Evolutionary conservation across 2,329 filamentous ascomycete genomes (phyloP).

Genomic region (Dryadomyces sulphureus): DNA sequence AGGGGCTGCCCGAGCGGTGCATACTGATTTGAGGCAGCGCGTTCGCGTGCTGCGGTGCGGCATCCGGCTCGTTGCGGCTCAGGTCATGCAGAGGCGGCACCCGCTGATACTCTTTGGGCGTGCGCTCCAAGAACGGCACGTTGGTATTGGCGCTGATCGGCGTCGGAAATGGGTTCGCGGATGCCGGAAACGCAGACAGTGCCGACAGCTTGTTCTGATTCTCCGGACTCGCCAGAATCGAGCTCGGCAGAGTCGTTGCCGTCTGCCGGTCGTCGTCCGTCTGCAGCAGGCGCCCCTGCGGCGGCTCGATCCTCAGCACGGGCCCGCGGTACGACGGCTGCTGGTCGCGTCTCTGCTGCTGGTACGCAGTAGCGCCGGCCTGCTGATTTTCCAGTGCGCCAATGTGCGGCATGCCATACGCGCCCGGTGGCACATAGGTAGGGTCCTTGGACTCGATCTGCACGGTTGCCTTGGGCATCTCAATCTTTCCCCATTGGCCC

Average conservation of each 20-base stretch:
- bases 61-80: slow-evolving; percentile 39
- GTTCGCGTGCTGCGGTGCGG: slow-evolving; percentile 29
- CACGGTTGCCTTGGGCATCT: slow-evolving; percentile 50
- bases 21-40: slow-evolving; percentile 43
- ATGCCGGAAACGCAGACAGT: slow-evolving; percentile 31
- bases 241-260: slow-evolving; percentile 44
- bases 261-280: slow-evolving; percentile 44
- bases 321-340: slow-evolving; percentile 47
- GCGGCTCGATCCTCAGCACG: slow-evolving; percentile 46
- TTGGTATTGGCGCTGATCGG: slow-evolving; percentile 40
- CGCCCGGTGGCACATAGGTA: slow-evolving; percentile 43
- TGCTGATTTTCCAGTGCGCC: slow-evolving; percentile 4
- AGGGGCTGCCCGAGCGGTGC: slow-evolving; percentile 25
- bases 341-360: slow-evolving; percentile 35
- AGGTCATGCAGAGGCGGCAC: slow-evolving; percentile 47
- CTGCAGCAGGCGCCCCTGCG: slow-evolving; percentile 39
- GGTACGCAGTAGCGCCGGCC: slow-evolving; percentile 18
- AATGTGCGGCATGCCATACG: slow-evolving; percentile 37
- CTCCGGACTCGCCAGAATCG: slow-evolving; percentile 42
- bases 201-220: slow-evolving; percentile 40
- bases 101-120: slow-evolving; percentile 41
- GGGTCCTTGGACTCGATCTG: slow-evolving; percentile 75
- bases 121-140: slow-evolving; percentile 29
- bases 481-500: slow-evolving; percentile 64
- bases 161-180: slow-evolving; percentile 43